phyloP scores from a whole-genome alignment of 2,329 filamentous ascomycete genomes.

The Penicillium sp. region DNA sequence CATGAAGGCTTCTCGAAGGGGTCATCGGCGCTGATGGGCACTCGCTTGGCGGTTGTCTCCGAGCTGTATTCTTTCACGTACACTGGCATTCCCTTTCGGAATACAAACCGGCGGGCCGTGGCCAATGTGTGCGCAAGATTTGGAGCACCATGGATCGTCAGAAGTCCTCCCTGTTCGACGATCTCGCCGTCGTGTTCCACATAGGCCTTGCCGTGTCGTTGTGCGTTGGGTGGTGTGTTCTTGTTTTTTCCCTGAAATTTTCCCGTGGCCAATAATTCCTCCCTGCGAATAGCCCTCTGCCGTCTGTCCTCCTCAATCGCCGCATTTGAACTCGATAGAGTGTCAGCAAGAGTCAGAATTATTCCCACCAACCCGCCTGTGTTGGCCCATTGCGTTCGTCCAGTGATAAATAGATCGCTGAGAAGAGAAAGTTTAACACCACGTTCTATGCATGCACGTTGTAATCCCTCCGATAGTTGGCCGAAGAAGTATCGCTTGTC shows the following conservation, averaged over 20 bases:
- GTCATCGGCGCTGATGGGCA: conserved; percentile 19
- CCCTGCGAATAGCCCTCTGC: conserved; percentile 33
- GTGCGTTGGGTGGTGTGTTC: conserved; percentile 20
- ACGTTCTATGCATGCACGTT: conserved; percentile 70
- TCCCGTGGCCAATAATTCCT: conserved; percentile 7
- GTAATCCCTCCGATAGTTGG: conserved; percentile 76
- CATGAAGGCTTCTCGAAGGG: conserved; percentile 61
- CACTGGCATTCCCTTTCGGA: conserved; percentile 78
- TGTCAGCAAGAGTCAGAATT: conserved; percentile 78
- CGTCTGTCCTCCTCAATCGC: conserved; percentile 48
- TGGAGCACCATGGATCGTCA: conserved; percentile 74
- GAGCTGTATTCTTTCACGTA: conserved; percentile 64
- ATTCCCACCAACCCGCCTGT: conserved; percentile 81
- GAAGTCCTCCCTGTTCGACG: conserved; percentile 32
- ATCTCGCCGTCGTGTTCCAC: conserved; percentile 23
- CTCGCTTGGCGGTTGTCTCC: conserved; percentile 28
- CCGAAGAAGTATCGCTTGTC: conserved; percentile 83
- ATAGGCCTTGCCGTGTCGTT: conserved; percentile 26
- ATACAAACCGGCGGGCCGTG: conserved; percentile 80
- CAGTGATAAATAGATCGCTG: conserved; percentile 79
- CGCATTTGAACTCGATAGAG: conserved; percentile 46
- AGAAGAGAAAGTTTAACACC: conserved; percentile 64
- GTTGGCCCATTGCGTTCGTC: conserved; percentile 70
- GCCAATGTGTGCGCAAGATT: conserved; percentile 80
- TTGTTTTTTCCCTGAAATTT: conserved; percentile 10